These are phyloP conservation scores for Wickerhamiella slavikovae DNA, from an alignment of 805 yeast genomes.

Conservation along the genomic window DNA sequence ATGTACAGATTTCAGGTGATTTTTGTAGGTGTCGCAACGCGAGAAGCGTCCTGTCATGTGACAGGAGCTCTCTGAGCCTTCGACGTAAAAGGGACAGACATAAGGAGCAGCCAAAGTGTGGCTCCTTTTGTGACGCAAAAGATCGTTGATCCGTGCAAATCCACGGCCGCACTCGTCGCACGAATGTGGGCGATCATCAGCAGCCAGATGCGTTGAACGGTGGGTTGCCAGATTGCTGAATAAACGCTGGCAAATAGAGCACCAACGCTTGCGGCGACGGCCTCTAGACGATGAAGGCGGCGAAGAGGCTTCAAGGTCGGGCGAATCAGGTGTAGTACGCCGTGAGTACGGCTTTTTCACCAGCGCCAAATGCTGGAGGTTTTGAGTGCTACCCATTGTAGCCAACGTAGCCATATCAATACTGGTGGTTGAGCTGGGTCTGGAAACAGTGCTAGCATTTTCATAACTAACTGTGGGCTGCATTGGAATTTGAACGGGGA, in stretches of 20 bases:
- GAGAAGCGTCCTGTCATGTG: conserved; percentile 74
- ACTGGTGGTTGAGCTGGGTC: no score
- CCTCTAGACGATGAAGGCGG: not conserved
- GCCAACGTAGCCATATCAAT: no score
- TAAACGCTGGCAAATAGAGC: conserved; percentile 45
- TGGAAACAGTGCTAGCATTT: no score
- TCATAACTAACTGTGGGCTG: no score
- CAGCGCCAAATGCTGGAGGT: no score
- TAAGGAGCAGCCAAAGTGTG: conserved; percentile 67
- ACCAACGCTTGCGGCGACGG: conserved; percentile 21
- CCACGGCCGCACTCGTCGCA: conserved; percentile 69
- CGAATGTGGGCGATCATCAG: conserved; percentile 52
- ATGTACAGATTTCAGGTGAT: conserved; percentile 76
- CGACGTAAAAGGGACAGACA: conserved; percentile 52
- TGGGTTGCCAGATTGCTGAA: conserved; percentile 74
- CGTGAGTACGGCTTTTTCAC: no score
- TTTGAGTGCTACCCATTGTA: no score
- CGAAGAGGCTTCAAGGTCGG: no score
- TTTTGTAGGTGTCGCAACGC: conserved; percentile 79
- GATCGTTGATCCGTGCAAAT: conserved; percentile 72
- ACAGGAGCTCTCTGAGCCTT: conserved; percentile 19
- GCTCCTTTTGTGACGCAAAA: conserved; percentile 66
- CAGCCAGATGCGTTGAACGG: conserved; percentile 54
- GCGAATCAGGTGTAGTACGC: no score
- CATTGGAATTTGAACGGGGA: no score